A percentile compares a stretch with the other conserved stretches of the same genome.
Conservation (phyloP, 2,329 filamentous ascomycete genomes). For the Diaporthe sp. region DNA sequence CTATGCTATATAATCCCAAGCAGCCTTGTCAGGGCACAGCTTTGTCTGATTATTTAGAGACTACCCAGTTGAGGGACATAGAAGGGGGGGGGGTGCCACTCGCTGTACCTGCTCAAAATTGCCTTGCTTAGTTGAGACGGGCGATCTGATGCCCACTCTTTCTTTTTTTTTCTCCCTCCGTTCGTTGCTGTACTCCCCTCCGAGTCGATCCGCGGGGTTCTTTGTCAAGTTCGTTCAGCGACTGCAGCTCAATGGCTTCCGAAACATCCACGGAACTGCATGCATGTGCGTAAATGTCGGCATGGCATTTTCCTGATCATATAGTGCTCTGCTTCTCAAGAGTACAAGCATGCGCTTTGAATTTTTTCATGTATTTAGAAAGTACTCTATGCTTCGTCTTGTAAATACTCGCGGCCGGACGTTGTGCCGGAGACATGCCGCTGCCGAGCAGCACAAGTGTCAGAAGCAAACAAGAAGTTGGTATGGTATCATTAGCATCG, state of each 20-base stretch:
- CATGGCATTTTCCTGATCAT: not conserved
- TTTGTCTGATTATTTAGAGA: no score
- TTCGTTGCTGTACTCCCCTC: not conserved
- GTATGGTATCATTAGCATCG: constrained; percentile 29
- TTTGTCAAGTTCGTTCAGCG: not conserved
- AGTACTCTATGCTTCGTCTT: not conserved
- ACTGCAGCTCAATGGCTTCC: not conserved
- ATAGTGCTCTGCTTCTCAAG: not conserved
- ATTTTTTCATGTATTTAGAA: not conserved
- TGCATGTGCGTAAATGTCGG: not conserved
- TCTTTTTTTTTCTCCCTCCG: not conserved
- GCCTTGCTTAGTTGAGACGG: not conserved
- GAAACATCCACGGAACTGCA: not conserved
- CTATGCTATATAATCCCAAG: no score
- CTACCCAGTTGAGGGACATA: no score
- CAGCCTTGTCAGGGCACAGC: no score
- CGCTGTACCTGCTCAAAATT: not conserved
- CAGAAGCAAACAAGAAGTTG: constrained; percentile 10
- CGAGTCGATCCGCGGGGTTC: not conserved
- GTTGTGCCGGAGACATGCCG: not conserved
- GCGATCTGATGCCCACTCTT: no score
- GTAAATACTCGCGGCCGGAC: not conserved
- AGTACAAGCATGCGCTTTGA: not conserved
- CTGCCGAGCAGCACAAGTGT: not conserved
- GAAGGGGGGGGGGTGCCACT: no score